Evolutionary conservation across 2,329 filamentous ascomycete genomes (phyloP).

Genomic region (Hypoxylon sp.): DNA sequence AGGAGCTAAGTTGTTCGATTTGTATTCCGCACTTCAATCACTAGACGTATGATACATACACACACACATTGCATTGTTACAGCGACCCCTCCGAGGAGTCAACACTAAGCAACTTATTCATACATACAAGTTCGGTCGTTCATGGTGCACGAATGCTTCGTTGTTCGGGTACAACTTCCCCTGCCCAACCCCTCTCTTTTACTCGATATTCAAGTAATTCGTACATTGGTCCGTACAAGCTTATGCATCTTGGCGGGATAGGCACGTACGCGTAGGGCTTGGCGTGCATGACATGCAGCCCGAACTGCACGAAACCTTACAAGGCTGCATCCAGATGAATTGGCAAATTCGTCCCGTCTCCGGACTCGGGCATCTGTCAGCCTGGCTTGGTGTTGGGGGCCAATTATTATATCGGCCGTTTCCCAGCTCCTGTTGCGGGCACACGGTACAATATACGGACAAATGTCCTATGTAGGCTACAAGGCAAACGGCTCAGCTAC

Average conservation of each 20-base stretch:
- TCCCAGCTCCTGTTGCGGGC: conserved; percentile 1
- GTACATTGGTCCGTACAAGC: conserved; percentile 6
- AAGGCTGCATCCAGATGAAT: conserved; percentile 45
- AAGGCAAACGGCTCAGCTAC: conserved; percentile 30
- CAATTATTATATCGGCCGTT: conserved; percentile 12
- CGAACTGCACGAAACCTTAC: conserved; percentile 45
- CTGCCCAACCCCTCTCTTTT: conserved; percentile 19
- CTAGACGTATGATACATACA: too few species aligned
- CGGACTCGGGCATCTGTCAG: conserved; percentile 36
- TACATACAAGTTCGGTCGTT: conserved; percentile 19
- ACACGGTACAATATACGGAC: conserved; percentile 2
- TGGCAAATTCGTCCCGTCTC: conserved; percentile 39
- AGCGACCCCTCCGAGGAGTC: conserved; percentile 17
- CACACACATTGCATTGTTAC: conserved; percentile 30
- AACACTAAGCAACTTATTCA: conserved; percentile 6
- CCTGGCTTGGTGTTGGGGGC: conserved; percentile 37
- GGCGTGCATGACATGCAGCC: conserved; percentile 44
- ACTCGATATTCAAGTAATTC: conserved; percentile 10
- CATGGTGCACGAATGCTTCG: conserved; percentile 21
- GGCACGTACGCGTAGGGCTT: conserved; percentile 39
- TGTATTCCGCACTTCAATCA: conserved; percentile 2
- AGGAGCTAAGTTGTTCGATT: conserved; percentile 27
- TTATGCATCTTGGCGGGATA: conserved; percentile 22
- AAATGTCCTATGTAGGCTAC: conserved; percentile 6
- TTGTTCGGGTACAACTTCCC: conserved; percentile 35